Base-by-base conservation (phyloP, 352 stramenopile species). In the Pythium coloratum region DNA sequence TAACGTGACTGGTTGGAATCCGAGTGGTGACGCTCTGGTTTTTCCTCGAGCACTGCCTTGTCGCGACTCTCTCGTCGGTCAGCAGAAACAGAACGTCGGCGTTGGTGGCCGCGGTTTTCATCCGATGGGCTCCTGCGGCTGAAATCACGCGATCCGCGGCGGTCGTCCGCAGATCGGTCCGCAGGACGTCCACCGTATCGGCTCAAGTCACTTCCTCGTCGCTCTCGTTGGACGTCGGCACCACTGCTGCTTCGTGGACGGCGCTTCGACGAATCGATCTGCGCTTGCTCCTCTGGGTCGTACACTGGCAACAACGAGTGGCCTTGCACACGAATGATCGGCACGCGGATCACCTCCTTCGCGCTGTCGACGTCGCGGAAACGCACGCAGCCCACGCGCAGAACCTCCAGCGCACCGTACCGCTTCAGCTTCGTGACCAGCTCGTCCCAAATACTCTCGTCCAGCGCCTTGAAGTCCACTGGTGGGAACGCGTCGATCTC, bases 281-380 rank as follows among this genome's bases (percentile, higher is more conserved):
- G 56, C 14, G 82, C 70, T 57, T 94, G 85, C 46, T 88, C 83
- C 51, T 89, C 81, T 6, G 77, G 79, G 49, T 91, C 82, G 46
- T 92, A 94, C 10, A 90, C 69, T 26, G 82, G 80, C 34, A 89
- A 77, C 42, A 94, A 81, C 24, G 87, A 77, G 32, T 77, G 72
- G 2, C 69, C 75, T n/a, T 78, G 71, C 44, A 91, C 60, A 16
- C 56, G 72, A 32, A 86, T 79, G 54, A 78, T 59, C 24, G 82
- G 72, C 47, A 78, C 81, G 0, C 73, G 72, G 26, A 91, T 86
- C 28, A 78, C 83, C 9, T 66, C 53, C 57, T 89, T 92, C n/a
- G 86, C 86, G 32, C 74, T 69, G 3, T 92, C 84, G 2, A 81
- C 49, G 18, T 62, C 70, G 32, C 65, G 69, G 54, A 90, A 94